Conservation (phyloP, 257 asterid species). For the Solanum sitiens region DNA sequence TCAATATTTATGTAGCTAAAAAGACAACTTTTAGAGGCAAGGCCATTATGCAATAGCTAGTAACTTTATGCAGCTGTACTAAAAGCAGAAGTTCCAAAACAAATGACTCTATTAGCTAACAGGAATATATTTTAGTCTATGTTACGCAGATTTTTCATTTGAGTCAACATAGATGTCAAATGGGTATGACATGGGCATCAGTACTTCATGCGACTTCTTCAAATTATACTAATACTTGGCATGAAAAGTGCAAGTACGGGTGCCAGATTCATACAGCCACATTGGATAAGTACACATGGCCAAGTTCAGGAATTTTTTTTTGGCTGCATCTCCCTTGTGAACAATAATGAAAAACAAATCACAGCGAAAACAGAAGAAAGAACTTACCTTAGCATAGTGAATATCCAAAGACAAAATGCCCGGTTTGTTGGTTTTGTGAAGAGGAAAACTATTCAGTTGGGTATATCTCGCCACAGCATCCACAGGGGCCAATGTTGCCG, state of each 20-base stretch:
- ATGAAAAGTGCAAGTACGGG: not conserved
- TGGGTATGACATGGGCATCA: not conserved
- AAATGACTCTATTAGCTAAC: not conserved
- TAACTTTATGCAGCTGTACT: not conserved
- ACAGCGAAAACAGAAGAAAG: not conserved
- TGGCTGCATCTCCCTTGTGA: not conserved
- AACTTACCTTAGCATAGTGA: slow-evolving; percentile 53
- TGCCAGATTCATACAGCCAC: not conserved
- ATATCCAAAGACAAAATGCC: slow-evolving; percentile 90
- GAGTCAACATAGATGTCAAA: not conserved
- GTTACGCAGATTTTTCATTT: not conserved
- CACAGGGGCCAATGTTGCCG: slow-evolving; percentile 68
- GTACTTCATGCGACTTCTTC: not conserved
- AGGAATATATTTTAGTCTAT: not conserved
- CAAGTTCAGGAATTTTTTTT: not conserved
- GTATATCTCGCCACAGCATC: slow-evolving; percentile 82
- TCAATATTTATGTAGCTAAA: not conserved
- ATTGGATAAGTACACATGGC: not conserved
- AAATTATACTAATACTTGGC: not conserved
- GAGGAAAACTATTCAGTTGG: slow-evolving; percentile 85
- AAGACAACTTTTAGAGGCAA: not conserved
- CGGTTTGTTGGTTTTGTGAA: slow-evolving; percentile 90
- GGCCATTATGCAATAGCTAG: not conserved
- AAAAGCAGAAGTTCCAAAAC: not conserved
- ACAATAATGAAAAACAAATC: not conserved